Evolutionary conservation across 2,329 filamentous ascomycete genomes (phyloP).

Genomic region (Nigrograna mackinnonii): DNA sequence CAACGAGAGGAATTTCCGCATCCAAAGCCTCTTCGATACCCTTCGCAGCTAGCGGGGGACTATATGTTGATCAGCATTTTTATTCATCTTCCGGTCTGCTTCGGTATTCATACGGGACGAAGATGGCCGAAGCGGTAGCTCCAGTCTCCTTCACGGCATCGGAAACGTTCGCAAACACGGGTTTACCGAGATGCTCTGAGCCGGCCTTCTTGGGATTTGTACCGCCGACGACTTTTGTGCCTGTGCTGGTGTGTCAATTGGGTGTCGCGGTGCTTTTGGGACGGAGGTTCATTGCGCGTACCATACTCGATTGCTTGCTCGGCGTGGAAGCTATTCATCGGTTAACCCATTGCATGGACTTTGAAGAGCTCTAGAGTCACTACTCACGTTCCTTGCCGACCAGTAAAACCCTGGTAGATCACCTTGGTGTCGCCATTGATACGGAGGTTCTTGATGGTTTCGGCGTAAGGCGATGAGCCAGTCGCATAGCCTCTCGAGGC

Average conservation of each 20-base stretch:
- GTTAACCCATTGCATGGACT: slow-evolving; percentile 16
- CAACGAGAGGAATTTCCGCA: slow-evolving; percentile 91
- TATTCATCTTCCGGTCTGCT: too few species aligned
- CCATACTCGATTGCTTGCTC: slow-evolving; percentile 98
- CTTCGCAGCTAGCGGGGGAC: slow-evolving; percentile 85
- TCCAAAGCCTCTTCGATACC: slow-evolving; percentile 96
- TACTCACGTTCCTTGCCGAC: slow-evolving; percentile 81
- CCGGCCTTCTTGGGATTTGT: slow-evolving; percentile 99
- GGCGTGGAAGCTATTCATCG: slow-evolving; percentile 80
- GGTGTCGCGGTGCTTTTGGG: slow-evolving; percentile 15
- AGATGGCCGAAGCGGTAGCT: slow-evolving; percentile 90
- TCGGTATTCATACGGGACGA: slow-evolving; percentile 75
- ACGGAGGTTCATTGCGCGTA: slow-evolving; percentile 50
- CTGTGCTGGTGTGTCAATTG: slow-evolving; percentile 52
- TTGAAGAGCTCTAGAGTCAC: background rate
- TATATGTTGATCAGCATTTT: slow-evolving; percentile 46
- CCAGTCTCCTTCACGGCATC: slow-evolving; percentile 90
- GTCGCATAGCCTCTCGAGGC: slow-evolving; percentile 78
- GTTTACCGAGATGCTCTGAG: slow-evolving; percentile 82
- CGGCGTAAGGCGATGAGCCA: slow-evolving; percentile 58
- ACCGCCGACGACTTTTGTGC: slow-evolving; percentile 96
- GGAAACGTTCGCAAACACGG: slow-evolving; percentile 87
- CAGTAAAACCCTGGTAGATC: slow-evolving; percentile 95
- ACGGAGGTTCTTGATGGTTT: slow-evolving; percentile 71
- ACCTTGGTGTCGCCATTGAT: slow-evolving; percentile 94